Percentiles rank a stretch among this genome's conserved stretches.
phyloP scores from a whole-genome alignment of 352 stramenopile genomes.

The Phytophthora vignae region DNA sequence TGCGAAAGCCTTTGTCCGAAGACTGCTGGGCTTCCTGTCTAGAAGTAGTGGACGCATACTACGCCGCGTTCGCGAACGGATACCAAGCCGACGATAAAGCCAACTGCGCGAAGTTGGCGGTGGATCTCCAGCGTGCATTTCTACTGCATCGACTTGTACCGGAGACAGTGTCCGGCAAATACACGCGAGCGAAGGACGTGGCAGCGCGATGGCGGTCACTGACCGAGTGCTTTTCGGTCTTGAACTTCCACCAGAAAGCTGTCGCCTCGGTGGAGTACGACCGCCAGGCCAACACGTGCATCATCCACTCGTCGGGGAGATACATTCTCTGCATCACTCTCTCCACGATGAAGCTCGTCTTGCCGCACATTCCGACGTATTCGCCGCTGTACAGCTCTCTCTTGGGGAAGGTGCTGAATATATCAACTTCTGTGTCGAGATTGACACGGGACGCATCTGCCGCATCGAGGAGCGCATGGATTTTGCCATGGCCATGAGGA shows the following conservation, averaged over 20 bases:
- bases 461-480: slow-evolving; percentile 19
- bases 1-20: background rate
- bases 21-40: background rate
- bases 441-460: background rate
- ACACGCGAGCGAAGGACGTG: background rate
- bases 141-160: background rate
- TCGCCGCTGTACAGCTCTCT: background rate
- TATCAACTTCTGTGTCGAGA: slow-evolving; percentile 16
- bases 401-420: background rate
- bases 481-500: background rate
- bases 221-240: background rate
- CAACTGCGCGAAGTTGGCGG: background rate
- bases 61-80: background rate
- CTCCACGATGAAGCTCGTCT: background rate
- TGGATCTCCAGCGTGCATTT: background rate
- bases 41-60: background rate
- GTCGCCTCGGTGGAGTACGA: background rate
- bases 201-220: background rate
- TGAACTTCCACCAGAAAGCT: background rate
- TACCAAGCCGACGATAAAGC: background rate
- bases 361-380: background rate
- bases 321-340: slow-evolving; percentile 5
- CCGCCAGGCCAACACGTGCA: background rate
- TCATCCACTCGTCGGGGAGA: background rate
- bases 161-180: background rate